Evolutionary conservation across 2,329 filamentous ascomycete species (phyloP).

Genomic region (Microcera coccophila): DNA sequence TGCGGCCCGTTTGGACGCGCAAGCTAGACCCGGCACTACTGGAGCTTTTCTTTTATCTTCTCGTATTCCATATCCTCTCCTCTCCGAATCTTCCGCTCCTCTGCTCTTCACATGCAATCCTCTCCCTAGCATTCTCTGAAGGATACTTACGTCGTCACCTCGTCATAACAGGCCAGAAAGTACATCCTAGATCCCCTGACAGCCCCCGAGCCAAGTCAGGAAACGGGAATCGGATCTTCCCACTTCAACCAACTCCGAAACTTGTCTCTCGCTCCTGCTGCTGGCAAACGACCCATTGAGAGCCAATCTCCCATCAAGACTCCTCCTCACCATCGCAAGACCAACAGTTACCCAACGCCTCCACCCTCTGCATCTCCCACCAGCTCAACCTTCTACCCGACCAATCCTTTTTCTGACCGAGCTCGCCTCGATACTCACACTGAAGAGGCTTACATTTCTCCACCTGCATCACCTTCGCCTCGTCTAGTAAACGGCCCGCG

Average conservation of each 20-base stretch:
- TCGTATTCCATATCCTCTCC: neutral
- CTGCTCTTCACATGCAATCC: neutral
- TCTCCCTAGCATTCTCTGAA: neutral
- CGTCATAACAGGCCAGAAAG: constrained; percentile 51
- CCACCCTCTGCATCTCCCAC: constrained; percentile 53
- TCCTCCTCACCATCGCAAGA: constrained; percentile 6
- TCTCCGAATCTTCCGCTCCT: neutral
- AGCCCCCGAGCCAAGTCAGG: constrained; percentile 62
- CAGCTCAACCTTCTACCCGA: constrained; percentile 42
- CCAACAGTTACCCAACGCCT: constrained; percentile 40
- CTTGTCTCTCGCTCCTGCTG: neutral
- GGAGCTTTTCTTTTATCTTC: neutral
- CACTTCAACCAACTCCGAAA: constrained; percentile 5
- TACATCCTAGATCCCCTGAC: constrained; percentile 68
- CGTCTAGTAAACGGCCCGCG: constrained; percentile 11
- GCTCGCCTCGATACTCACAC: constrained; percentile 13
- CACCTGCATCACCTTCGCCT: constrained; percentile 16
- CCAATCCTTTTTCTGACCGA: constrained; percentile 38
- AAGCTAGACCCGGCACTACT: too few relatives aligned
- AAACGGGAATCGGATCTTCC: constrained; percentile 48
- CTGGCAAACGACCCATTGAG: neutral
- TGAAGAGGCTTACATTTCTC: constrained; percentile 14
- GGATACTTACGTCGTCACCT: constrained; percentile 2
- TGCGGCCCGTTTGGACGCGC: neutral
- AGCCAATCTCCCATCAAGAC: constrained; percentile 5